Conservation (phyloP, 352 stramenopile genomes). For the Pythium brachiatum region DNA sequence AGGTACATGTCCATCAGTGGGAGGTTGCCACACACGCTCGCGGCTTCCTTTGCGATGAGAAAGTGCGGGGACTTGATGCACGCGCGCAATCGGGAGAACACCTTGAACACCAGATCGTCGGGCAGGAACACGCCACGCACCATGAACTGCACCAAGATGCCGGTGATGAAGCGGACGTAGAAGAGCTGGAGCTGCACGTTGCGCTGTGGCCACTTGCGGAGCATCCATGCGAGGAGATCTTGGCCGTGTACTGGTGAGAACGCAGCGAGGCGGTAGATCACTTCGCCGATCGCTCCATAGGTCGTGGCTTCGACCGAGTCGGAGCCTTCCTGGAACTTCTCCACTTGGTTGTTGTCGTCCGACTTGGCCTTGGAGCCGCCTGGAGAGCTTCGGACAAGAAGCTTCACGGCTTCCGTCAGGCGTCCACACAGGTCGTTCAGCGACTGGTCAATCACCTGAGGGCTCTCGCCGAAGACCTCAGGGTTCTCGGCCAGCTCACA, state of each 20-base stretch:
- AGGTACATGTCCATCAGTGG: slow-evolving; percentile 72
- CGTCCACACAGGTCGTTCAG: slow-evolving; percentile 40
- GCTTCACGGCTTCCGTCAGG: slow-evolving; percentile 45
- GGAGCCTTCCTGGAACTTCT: slow-evolving; percentile 63
- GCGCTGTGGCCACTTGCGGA: slow-evolving; percentile 69
- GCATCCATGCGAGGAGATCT: slow-evolving; percentile 60
- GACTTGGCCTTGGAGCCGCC: slow-evolving; percentile 26
- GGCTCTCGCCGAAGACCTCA: slow-evolving; percentile 36
- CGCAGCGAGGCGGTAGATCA: slow-evolving; percentile 56
- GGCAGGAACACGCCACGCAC: slow-evolving; percentile 52
- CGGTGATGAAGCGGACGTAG: slow-evolving; percentile 62
- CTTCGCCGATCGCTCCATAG: slow-evolving; percentile 51
- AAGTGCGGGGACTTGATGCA: slow-evolving; percentile 73
- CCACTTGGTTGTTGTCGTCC: slow-evolving; percentile 54
- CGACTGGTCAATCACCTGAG: slow-evolving; percentile 34
- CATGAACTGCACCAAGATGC: slow-evolving; percentile 63
- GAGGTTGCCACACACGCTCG: slow-evolving; percentile 56
- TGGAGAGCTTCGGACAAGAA: slow-evolving; percentile 58
- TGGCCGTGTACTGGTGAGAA: slow-evolving; percentile 68
- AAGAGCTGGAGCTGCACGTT: slow-evolving; percentile 78
- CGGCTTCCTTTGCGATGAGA: slow-evolving; percentile 69
- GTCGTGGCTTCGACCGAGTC: slow-evolving; percentile 64
- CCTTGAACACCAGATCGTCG: slow-evolving; percentile 38
- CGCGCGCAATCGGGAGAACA: slow-evolving; percentile 46
- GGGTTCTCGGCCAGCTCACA: slow-evolving; percentile 34